These are phyloP conservation scores for Russula lepida DNA, from an alignment of 768 basidiomycete genomes.

Conservation along the genomic window DNA sequence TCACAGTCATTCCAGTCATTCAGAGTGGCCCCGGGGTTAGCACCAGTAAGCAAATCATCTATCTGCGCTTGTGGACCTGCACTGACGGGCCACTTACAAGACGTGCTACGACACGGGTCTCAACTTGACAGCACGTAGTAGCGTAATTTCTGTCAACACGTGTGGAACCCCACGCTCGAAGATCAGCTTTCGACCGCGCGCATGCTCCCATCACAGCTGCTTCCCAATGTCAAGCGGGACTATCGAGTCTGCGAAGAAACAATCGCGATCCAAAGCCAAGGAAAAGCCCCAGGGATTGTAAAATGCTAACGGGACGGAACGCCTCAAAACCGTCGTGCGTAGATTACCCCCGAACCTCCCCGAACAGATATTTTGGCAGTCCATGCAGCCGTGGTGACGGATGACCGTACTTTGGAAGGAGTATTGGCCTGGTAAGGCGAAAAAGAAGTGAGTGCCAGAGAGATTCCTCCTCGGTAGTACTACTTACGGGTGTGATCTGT, in stretches of 20 bases:
- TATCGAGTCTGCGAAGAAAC: slow-evolving; percentile 21
- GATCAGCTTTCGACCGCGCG: no score
- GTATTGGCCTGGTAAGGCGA: slow-evolving; percentile 59
- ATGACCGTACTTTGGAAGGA: slow-evolving; percentile 62
- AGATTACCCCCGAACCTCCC: slow-evolving; percentile 88
- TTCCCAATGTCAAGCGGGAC: slow-evolving; percentile 12
- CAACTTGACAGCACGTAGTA: no score
- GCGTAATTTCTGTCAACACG: no score
- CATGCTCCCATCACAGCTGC: no score
- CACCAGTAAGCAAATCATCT: no score
- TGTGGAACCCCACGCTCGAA: no score
- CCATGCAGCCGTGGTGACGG: slow-evolving; percentile 72
- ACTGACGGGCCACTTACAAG: no score
- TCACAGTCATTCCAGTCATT: no score
- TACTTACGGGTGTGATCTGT: not conserved
- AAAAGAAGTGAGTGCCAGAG: slow-evolving; percentile 46
- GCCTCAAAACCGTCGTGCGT: slow-evolving; percentile 82
- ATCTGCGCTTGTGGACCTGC: no score
- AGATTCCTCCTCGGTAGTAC: not conserved
- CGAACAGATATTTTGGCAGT: slow-evolving; percentile 90
- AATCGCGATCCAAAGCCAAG: slow-evolving; percentile 28
- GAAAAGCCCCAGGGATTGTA: slow-evolving; percentile 25
- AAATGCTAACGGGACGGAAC: slow-evolving; percentile 36
- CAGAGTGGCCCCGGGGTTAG: no score
- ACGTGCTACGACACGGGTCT: no score